These are phyloP conservation scores for Fusarium verticillioides DNA, from an alignment of 2,329 filamentous ascomycete species.

Conservation along the genomic window DNA sequence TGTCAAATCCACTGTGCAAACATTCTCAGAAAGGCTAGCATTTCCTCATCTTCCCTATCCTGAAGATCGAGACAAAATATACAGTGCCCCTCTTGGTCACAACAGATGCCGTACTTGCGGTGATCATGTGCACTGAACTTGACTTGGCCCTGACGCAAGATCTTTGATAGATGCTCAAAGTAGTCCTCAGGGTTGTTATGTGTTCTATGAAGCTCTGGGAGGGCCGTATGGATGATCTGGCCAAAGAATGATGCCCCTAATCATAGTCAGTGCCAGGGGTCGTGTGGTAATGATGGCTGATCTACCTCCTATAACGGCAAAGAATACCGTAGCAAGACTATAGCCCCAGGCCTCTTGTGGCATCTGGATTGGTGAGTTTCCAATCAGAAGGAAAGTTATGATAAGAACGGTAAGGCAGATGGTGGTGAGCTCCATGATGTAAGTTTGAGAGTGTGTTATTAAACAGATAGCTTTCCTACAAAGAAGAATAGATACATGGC, in stretches of 20 bases:
- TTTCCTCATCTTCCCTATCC: background rate
- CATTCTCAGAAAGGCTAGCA: too few relatives aligned
- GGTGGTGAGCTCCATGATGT: background rate
- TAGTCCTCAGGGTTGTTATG: accelerated
- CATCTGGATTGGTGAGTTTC: background rate
- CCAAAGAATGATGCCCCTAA: constrained; percentile 2
- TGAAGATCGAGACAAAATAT: background rate
- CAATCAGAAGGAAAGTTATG: background rate
- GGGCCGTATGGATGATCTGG: background rate
- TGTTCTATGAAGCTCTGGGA: background rate
- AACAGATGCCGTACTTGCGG: constrained; percentile 4
- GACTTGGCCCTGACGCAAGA: background rate
- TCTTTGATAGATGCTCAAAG: background rate
- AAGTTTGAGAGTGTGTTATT: background rate
- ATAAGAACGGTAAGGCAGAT: background rate
- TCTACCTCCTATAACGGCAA: background rate
- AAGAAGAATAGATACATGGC: background rate
- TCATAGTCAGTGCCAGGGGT: background rate
- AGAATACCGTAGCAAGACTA: background rate
- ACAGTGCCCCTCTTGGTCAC: background rate
- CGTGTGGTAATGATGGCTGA: background rate
- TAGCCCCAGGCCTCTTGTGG: background rate
- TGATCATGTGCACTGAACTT: background rate
- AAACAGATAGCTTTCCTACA: background rate
- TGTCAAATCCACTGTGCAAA: background rate